A percentile compares a stretch with the other conserved stretches of the same genome.
Evolutionary conservation across 2,329 filamentous ascomycete genomes (phyloP).

Genomic region (Fusarium compactum): DNA sequence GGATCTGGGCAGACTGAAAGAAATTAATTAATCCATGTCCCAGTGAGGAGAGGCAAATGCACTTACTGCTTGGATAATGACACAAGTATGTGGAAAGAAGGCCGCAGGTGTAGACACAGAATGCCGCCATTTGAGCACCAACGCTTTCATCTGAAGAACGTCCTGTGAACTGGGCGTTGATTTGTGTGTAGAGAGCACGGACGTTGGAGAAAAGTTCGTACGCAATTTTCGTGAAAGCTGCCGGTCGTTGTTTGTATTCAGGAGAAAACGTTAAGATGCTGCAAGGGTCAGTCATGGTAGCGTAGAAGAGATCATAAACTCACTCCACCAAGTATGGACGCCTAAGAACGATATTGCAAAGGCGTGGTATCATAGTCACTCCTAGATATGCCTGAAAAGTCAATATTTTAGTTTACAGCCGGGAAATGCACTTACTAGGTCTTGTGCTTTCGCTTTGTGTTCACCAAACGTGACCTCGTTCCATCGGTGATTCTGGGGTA

Average conservation of each 20-base stretch:
- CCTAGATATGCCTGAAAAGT: conserved; percentile 63
- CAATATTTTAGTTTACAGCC: neutral
- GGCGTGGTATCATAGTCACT: conserved; percentile 66
- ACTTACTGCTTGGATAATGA: conserved; percentile 63
- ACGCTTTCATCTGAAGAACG: conserved; percentile 61
- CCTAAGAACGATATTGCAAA: conserved; percentile 68
- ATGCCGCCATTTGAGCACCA: conserved; percentile 66
- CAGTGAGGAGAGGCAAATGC: neutral
- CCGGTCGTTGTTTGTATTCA: conserved; percentile 53
- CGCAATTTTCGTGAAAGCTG: conserved; percentile 60
- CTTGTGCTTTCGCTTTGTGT: conserved; percentile 62
- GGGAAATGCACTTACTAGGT: conserved; percentile 56
- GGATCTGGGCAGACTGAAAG: conserved; percentile 58
- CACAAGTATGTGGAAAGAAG: conserved; percentile 64
- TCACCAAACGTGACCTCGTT: conserved; percentile 56
- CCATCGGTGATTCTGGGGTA: conserved; percentile 64
- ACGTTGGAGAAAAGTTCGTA: conserved; percentile 64
- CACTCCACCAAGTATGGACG: conserved; percentile 67
- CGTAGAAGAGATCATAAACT: conserved; percentile 21
- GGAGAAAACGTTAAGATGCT: conserved; percentile 60
- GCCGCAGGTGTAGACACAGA: conserved; percentile 67
- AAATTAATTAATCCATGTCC: conserved; percentile 13
- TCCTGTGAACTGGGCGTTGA: conserved; percentile 63
- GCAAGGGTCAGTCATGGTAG: conserved; percentile 3
- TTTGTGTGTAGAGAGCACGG: conserved; percentile 61